Evolutionary conservation across 495 filamentous ascomycete genomes (phyloP).

Genomic region (Cercophora sp.): DNA sequence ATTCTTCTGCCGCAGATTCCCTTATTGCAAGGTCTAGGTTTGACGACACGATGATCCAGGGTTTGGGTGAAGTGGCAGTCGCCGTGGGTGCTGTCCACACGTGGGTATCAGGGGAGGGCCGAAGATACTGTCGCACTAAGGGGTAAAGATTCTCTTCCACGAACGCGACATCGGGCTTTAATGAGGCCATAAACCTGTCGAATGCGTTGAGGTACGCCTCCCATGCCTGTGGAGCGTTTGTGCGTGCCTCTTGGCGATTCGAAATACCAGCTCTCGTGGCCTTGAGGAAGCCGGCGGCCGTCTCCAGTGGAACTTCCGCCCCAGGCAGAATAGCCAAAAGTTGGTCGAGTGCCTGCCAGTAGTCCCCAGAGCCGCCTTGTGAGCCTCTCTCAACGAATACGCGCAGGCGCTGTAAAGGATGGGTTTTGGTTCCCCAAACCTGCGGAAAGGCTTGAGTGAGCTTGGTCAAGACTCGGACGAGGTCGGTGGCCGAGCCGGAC

Average conservation of each 20-base stretch:
- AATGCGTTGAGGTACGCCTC: constrained; percentile 62
- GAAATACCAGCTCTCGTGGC: constrained; percentile 65
- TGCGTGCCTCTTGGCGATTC: constrained; percentile 66
- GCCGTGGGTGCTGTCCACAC: constrained; percentile 30
- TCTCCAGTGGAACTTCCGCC: constrained; percentile 45
- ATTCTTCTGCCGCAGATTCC: constrained; percentile 30
- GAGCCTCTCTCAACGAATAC: constrained; percentile 82
- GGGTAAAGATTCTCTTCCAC: constrained; percentile 41
- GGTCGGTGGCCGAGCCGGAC: constrained; percentile 65
- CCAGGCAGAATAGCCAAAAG: constrained; percentile 59
- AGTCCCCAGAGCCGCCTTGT: constrained; percentile 62
- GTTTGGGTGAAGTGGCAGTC: constrained; percentile 27
- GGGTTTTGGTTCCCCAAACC: constrained; percentile 66
- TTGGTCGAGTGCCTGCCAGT: constrained; percentile 63
- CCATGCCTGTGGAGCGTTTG: constrained; percentile 66
- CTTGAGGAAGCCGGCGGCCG: constrained; percentile 53
- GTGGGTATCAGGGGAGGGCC: constrained; percentile 33
- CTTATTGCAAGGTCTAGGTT: constrained; percentile 23
- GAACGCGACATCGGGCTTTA: constrained; percentile 35
- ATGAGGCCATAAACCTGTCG: constrained; percentile 42
- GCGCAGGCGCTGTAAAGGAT: constrained; percentile 58
- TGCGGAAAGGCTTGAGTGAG: constrained; percentile 61
- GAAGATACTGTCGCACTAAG: constrained; percentile 37
- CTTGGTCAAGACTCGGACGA: constrained; percentile 56
- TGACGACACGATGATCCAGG: constrained; percentile 22